Evolutionary conservation across 139 green algal species (phyloP).

Genomic region (Protoeuglena noctilucae): DNA sequence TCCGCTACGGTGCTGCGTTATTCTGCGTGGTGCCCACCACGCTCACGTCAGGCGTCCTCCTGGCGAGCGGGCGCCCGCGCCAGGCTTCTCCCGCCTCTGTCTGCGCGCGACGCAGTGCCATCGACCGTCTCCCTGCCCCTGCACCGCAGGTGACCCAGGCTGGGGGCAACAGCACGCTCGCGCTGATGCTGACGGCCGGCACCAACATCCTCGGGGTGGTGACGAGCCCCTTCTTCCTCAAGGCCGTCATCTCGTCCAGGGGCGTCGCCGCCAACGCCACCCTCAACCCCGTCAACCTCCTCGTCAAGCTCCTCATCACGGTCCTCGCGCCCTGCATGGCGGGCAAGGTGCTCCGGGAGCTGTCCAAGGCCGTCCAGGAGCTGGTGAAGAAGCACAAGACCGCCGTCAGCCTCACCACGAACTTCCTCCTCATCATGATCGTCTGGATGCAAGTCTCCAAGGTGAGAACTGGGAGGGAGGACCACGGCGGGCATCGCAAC

Average conservation of each 20-base stretch:
- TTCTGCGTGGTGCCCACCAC: conserved; percentile 68
- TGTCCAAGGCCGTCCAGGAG: conserved; percentile 5
- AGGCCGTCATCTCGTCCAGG: background rate
- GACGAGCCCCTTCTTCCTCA: conserved; percentile 30
- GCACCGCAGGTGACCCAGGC: conserved; percentile 2
- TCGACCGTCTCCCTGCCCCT: too few relatives aligned
- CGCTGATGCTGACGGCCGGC: conserved; percentile 55
- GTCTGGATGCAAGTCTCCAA: conserved; percentile 44
- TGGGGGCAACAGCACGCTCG: conserved; percentile 51
- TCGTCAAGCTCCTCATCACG: conserved; percentile 59
- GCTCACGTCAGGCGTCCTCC: conserved; percentile 47
- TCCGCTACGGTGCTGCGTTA: conserved; percentile 45
- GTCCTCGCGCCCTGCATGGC: conserved; percentile 41
- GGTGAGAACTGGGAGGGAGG: too few relatives aligned
- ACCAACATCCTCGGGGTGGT: conserved; percentile 64
- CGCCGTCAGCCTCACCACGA: conserved; percentile 26
- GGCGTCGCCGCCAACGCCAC: background rate
- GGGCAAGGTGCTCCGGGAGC: conserved; percentile 30
- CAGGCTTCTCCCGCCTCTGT: background rate
- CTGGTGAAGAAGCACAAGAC: conserved; percentile 29
- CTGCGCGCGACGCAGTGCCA: background rate
- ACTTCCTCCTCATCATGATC: conserved; percentile 42
- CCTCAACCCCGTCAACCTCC: conserved; percentile 37
- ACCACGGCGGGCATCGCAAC: too few relatives aligned
- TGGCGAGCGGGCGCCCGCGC: too few relatives aligned